Base-by-base conservation (phyloP, 805 yeast genomes). In the Kluyveromyces nonfermentans region DNA sequence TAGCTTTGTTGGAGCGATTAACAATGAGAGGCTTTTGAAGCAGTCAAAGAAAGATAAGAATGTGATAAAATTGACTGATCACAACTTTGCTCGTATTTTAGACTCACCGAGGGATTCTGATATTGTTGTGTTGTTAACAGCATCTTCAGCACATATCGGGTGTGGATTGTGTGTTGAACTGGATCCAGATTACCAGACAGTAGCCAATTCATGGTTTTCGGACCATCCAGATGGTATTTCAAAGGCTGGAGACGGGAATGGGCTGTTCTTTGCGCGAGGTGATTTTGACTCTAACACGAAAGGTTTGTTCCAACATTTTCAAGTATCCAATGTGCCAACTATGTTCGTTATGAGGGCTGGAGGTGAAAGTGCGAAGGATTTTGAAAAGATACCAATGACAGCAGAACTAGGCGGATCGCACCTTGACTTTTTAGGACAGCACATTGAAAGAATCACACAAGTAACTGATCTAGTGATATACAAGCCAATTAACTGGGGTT, bases 261-360 rank as follows among this genome's bases (percentile, higher is more conserved):
- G 69, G 25, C 64, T 89, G 33, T 80, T 75, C 67, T 85, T 90
- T 62, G 85, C 85, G 15, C 65, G 72, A 35, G 80, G 94, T 14
- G 96, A 90, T 56, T 80, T 85, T 56, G 77, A 77, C 38, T 71
- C 79, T 14, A 73, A 72, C 53, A 65, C 70, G 52, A 60, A 68
- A 14, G 67, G 82, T 52, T 55, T 68, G 7, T 68, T 70, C 55
- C 59, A 60, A 43, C 56, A 49, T 18, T 70, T 68, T 59, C 60
- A 73, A 30, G 64, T 90, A 53, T 75, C 75, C 51, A 78, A 79
- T 44, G 95, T 90, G 21, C 98, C 98, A 25, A 80, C 84, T 56
- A 56, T 88, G 37, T 80, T 69, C 61, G 58, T 81, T 45, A 82
- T 77, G 60, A 62, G 69, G 1, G 84, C 89, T 17, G 76, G 74